These are phyloP conservation scores for Coprinellus aureogranulatus DNA, from an alignment of 768 basidiomycete genomes.

Conservation along the genomic window DNA sequence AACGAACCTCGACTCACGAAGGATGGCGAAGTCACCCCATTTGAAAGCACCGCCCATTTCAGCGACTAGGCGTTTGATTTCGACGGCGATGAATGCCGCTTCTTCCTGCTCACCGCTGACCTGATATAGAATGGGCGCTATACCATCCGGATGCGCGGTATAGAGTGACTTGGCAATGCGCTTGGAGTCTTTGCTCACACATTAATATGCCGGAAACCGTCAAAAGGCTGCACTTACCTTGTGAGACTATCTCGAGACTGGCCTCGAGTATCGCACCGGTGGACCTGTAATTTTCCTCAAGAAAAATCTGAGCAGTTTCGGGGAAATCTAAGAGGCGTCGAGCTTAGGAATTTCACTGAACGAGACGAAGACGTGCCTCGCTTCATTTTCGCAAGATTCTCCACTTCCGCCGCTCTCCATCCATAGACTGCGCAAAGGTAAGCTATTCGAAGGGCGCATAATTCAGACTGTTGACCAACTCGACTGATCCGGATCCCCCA, in stretches of 20 bases:
- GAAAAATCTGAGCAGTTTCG: conserved; percentile 60
- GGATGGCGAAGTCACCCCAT: conserved; percentile 79
- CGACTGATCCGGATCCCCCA: conserved; percentile 91
- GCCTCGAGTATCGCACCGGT: conserved; percentile 71
- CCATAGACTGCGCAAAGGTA: conserved; percentile 60
- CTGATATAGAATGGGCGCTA: conserved; percentile 53
- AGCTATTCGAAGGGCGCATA: not conserved
- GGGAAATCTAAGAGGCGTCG: conserved; percentile 56
- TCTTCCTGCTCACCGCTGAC: conserved; percentile 61
- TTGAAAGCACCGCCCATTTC: conserved; percentile 66
- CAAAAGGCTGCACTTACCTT: conserved; percentile 48
- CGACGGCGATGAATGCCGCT: conserved; percentile 66
- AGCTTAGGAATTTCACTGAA: no score
- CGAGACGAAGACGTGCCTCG: no score
- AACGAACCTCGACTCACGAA: conserved; percentile 48
- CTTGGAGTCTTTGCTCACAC: conserved; percentile 77
- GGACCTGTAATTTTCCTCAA: conserved; percentile 88
- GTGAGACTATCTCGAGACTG: conserved; percentile 74
- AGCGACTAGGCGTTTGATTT: conserved; percentile 77
- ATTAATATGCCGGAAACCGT: no score
- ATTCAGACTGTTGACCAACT: conserved; percentile 38
- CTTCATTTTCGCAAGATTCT: conserved; percentile 72
- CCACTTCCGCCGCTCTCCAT: conserved; percentile 80
- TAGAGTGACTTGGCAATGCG: conserved; percentile 73
- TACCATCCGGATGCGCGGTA: conserved; percentile 64